Percentiles rank a stretch among this genome's conserved stretches.
phyloP scores from a whole-genome alignment of 495 filamentous ascomycete genomes.

The Penicillium lividum region DNA sequence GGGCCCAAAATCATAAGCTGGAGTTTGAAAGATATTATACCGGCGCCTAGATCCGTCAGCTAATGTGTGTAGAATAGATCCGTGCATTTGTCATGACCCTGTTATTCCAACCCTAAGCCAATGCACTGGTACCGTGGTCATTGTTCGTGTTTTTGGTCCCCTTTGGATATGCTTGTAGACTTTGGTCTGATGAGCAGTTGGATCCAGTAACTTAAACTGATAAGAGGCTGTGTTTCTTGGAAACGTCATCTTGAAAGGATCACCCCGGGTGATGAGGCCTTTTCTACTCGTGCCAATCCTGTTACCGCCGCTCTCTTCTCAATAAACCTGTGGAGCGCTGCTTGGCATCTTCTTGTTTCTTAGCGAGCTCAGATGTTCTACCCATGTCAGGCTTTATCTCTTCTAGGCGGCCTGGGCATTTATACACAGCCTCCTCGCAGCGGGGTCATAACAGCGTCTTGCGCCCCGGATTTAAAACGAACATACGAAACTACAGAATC shows the following conservation, averaged over 20 bases:
- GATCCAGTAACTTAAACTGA: background rate
- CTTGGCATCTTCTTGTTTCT: conserved; percentile 7
- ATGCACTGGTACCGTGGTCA: no score
- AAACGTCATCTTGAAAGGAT: conserved; percentile 4
- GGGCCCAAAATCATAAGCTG: background rate
- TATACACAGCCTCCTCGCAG: conserved; percentile 13
- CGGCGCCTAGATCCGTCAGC: background rate
- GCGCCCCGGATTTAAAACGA: conserved; percentile 2
- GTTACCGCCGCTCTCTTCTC: background rate
- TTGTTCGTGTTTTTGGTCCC: background rate
- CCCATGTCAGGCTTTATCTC: background rate
- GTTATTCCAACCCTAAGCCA: no score
- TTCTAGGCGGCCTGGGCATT: conserved; percentile 4
- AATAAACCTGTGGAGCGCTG: background rate
- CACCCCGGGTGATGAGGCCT: background rate
- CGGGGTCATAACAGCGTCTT: conserved; percentile 1
- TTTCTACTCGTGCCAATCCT: background rate
- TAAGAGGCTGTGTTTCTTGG: background rate
- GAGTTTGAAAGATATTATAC: background rate
- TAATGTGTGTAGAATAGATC: background rate
- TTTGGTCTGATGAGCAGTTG: background rate
- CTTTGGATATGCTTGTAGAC: background rate
- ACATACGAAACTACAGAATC: conserved; percentile 2
- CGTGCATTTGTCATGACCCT: background rate
- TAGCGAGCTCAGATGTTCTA: background rate